These are phyloP conservation scores for Ploettnerulaceae sp. DNA, from an alignment of 2,329 filamentous ascomycete genomes.

Conservation along the genomic window DNA sequence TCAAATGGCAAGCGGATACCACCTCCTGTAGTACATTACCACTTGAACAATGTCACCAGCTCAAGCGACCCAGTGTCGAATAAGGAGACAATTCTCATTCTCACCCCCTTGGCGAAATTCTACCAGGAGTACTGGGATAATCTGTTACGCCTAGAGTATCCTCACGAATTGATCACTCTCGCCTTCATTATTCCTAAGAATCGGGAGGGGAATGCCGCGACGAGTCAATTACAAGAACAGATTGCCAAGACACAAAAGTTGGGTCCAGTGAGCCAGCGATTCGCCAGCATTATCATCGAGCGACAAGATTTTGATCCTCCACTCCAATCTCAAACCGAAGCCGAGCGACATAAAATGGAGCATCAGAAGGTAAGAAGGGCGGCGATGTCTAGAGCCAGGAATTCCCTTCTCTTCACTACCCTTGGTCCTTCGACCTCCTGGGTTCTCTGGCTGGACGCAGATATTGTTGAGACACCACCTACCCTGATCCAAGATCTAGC, in stretches of 20 bases:
- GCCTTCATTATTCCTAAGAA: slow-evolving; percentile 96
- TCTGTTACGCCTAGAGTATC: slow-evolving; percentile 75
- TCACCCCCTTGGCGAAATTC: slow-evolving; percentile 90
- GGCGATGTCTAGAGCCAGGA: slow-evolving; percentile 89
- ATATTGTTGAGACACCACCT: slow-evolving; percentile 83
- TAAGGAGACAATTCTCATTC: slow-evolving; percentile 79
- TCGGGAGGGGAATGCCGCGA: slow-evolving; percentile 84
- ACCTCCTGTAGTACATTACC: slow-evolving; percentile 86
- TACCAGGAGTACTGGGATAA: slow-evolving; percentile 97
- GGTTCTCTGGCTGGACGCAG: slow-evolving; percentile 94
- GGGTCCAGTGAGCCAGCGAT: slow-evolving; percentile 73
- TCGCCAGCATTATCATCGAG: slow-evolving; percentile 89
- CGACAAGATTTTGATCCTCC: slow-evolving; percentile 91
- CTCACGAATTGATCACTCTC: slow-evolving; percentile 89
- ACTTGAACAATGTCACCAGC: slow-evolving; percentile 91
- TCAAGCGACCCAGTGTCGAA: slow-evolving; percentile 71
- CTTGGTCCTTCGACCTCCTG: slow-evolving; percentile 86
- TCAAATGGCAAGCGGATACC: slow-evolving; percentile 51
- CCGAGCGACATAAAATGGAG: slow-evolving; percentile 83
- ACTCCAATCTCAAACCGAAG: slow-evolving; percentile 73
- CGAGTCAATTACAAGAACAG: slow-evolving; percentile 74
- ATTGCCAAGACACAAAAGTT: slow-evolving; percentile 77
- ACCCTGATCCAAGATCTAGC: slow-evolving; percentile 89
- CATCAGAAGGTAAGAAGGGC: slow-evolving; percentile 84
- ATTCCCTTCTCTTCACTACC: slow-evolving; percentile 92